Evolutionary conservation across 1,284 basidiomycete species (phyloP).

Genomic region (Termitomyces sp.): DNA sequence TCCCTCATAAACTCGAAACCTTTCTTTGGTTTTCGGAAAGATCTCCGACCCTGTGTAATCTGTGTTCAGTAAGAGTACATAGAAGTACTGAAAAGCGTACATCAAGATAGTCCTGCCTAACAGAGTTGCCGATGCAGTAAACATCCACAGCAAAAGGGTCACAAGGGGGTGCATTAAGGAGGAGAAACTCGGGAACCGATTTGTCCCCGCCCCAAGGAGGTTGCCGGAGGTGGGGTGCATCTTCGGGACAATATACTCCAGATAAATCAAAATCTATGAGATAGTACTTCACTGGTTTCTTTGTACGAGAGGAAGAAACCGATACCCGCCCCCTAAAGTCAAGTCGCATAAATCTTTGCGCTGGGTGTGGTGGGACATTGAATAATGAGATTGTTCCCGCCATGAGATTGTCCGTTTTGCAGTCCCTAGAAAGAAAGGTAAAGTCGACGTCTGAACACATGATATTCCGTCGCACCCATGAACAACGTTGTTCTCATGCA

Average conservation of each 20-base stretch:
- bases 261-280: slow-evolving; percentile 24
- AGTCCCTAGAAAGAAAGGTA: slow-evolving; percentile 29
- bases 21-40: background rate
- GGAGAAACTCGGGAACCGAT: slow-evolving; percentile 27
- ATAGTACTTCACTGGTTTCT: slow-evolving; percentile 27
- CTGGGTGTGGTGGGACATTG: slow-evolving; percentile 23
- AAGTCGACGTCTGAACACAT: background rate
- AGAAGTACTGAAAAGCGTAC: background rate
- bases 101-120: slow-evolving; percentile 21
- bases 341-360: slow-evolving; percentile 9
- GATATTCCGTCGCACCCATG: slow-evolving; percentile 27
- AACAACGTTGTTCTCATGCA: slow-evolving; percentile 33
- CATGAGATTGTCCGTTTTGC: slow-evolving; percentile 31
- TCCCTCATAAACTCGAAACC: slow-evolving; percentile 2
- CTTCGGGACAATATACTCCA: background rate
- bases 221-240: background rate
- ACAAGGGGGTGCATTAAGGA: slow-evolving; percentile 12
- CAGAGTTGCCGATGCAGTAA: slow-evolving; percentile 30
- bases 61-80: background rate
- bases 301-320: slow-evolving; percentile 22
- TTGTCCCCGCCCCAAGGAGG: slow-evolving; percentile 26
- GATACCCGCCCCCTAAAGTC: slow-evolving; percentile 20
- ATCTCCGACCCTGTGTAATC: background rate
- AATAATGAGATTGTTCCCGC: slow-evolving; percentile 27
- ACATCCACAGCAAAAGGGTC: slow-evolving; percentile 34